Evolutionary conservation across 176 grass and related monocot genomes (phyloP).

Genomic region (Thalia dealbata): DNA sequence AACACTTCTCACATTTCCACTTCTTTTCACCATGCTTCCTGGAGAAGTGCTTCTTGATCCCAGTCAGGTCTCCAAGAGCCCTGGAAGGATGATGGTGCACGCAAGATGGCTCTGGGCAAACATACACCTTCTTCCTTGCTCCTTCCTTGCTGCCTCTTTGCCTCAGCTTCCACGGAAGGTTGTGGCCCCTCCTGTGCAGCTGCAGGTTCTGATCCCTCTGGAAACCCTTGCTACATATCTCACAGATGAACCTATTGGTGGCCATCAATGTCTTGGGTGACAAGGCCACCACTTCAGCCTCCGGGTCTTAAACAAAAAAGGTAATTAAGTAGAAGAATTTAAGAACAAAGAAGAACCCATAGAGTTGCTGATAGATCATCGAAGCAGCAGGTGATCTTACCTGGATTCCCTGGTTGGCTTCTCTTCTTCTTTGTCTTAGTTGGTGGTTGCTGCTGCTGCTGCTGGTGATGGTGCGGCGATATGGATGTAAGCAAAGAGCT

Average conservation of each 20-base stretch:
- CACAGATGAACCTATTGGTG: slow-evolving; percentile 84
- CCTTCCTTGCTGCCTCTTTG: slow-evolving; percentile 31
- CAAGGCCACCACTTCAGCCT: slow-evolving; percentile 83
- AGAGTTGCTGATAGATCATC: neutral
- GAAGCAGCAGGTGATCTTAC: slow-evolving; percentile 21
- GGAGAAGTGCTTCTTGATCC: slow-evolving; percentile 95
- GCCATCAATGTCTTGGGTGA: slow-evolving; percentile 83
- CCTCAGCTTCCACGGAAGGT: slow-evolving; percentile 97
- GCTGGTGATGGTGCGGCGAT: slow-evolving; percentile 13
- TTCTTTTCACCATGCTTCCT: slow-evolving; percentile 96
- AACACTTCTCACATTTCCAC: slow-evolving; percentile 84
- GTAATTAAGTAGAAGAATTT: slow-evolving; percentile 1
- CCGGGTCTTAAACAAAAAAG: slow-evolving; percentile 41
- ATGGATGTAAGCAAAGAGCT: slow-evolving; percentile 24
- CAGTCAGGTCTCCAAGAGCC: slow-evolving; percentile 81
- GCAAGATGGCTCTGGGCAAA: slow-evolving; percentile 79
- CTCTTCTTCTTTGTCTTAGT: slow-evolving; percentile 68
- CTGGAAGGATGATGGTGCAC: slow-evolving; percentile 73
- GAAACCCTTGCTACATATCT: slow-evolving; percentile 97
- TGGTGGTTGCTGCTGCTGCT: slow-evolving; percentile 6
- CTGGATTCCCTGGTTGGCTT: slow-evolving; percentile 84
- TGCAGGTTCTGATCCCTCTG: slow-evolving; percentile 93
- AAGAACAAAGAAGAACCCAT: neutral
- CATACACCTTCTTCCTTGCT: slow-evolving; percentile 68
- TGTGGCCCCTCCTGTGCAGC: slow-evolving; percentile 92